Conservation (phyloP, 306 rosid species). For the Fragaria nilgerrensis region DNA sequence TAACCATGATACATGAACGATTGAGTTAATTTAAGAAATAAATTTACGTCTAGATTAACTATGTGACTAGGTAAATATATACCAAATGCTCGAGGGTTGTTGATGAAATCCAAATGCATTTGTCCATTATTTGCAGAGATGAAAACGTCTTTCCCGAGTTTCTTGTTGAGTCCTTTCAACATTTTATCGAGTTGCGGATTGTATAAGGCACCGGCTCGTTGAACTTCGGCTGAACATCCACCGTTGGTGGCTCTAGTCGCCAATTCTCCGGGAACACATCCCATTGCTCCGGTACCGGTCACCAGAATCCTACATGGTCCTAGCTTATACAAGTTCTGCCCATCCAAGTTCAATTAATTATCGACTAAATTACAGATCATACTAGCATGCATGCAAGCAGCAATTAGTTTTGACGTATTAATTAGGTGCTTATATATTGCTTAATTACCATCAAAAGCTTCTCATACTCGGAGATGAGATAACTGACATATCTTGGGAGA, state of each 20-base stretch:
- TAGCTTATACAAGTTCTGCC: slow-evolving; percentile 46
- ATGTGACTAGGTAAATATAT: neutral
- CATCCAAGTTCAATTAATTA: neutral
- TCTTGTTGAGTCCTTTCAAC: slow-evolving; percentile 51
- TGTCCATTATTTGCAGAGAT: slow-evolving; percentile 47
- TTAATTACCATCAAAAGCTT: slow-evolving; percentile 50
- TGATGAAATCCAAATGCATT: slow-evolving; percentile 53
- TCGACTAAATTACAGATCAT: neutral
- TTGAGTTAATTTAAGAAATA: neutral
- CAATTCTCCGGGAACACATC: slow-evolving; percentile 75
- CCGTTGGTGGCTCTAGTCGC: slow-evolving; percentile 56
- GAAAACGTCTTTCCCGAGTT: slow-evolving; percentile 49
- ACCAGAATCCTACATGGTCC: slow-evolving; percentile 73
- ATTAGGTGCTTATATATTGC: neutral
- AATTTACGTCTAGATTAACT: neutral
- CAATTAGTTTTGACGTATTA: neutral
- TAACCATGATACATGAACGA: slow-evolving; percentile 10
- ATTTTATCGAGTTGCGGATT: slow-evolving; percentile 63
- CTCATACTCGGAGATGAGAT: slow-evolving; percentile 54
- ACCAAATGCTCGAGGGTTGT: slow-evolving; percentile 59
- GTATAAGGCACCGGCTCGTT: slow-evolving; percentile 57
- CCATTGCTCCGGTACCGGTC: slow-evolving; percentile 74
- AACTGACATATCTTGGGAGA: slow-evolving; percentile 54
- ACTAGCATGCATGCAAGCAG: too few species aligned
- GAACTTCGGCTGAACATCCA: slow-evolving; percentile 57